Conservation (phyloP, 805 yeast species). For the Wickerhamiella slavikovae region DNA sequence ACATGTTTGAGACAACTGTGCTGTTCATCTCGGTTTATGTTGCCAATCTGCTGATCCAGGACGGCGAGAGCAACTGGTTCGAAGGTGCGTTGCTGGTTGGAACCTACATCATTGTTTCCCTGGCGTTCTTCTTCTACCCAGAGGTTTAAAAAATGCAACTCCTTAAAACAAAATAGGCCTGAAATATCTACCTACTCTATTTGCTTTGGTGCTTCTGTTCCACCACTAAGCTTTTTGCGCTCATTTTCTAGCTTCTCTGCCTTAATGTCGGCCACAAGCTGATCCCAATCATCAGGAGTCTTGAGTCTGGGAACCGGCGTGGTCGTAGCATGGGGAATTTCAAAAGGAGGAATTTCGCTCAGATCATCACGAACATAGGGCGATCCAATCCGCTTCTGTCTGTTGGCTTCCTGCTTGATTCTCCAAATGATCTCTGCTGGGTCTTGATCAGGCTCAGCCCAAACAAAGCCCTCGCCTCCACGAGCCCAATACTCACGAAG, state of each 20-base stretch:
- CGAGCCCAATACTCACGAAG: conserved; percentile 73
- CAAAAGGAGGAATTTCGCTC: too few relatives aligned
- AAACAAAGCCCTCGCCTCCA: conserved; percentile 69
- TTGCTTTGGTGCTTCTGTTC: too few relatives aligned
- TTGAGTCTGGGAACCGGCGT: conserved; percentile 17
- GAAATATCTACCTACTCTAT: not conserved
- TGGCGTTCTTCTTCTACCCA: conserved; percentile 82
- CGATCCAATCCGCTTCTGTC: conserved; percentile 9
- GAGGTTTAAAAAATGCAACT: conserved; percentile 8
- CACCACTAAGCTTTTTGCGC: conserved; percentile 7
- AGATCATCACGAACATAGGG: conserved; percentile 10
- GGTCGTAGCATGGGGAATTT: conserved; percentile 9
- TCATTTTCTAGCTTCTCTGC: conserved; percentile 4
- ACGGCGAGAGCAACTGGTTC: conserved; percentile 92
- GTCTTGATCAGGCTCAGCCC: conserved; percentile 83
- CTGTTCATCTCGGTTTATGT: conserved; percentile 77
- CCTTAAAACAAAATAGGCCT: too few relatives aligned
- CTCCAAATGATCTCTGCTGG: conserved; percentile 40
- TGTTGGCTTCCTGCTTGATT: conserved; percentile 12
- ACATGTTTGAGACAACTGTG: conserved; percentile 85
- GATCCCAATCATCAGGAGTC: conserved; percentile 15
- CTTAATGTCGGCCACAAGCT: conserved; percentile 4
- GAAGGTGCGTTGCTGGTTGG: conserved; percentile 88
- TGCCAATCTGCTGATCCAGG: conserved; percentile 68
- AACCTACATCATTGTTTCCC: conserved; percentile 68